These are phyloP conservation scores for Hyaloscypha hepaticicola DNA, from an alignment of 495 filamentous ascomycete genomes.

Conservation along the genomic window DNA sequence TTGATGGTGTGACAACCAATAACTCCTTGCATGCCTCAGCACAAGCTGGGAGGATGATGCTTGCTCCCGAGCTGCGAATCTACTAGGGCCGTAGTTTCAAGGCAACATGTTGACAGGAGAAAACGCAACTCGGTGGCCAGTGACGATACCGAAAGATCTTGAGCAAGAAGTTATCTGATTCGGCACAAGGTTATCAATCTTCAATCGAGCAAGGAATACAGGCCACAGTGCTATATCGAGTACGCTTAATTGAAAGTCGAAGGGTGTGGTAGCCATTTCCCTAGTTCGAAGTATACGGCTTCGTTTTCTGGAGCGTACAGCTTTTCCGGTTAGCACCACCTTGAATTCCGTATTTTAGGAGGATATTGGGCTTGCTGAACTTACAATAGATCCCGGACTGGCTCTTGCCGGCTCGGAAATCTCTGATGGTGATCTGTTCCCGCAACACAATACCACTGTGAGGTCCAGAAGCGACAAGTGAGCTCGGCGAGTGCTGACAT, in stretches of 20 bases:
- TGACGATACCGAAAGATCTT: constrained; percentile 35
- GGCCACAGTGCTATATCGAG: constrained; percentile 41
- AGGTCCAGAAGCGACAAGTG: background rate
- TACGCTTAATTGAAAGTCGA: constrained; percentile 45
- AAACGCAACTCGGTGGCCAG: background rate
- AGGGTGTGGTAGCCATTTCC: constrained; percentile 34
- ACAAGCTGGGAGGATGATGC: constrained; percentile 27
- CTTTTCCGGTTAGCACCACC: background rate
- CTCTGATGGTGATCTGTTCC: constrained; percentile 1
- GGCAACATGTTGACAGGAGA: background rate
- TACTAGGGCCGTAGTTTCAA: background rate
- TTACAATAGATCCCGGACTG: constrained; percentile 9
- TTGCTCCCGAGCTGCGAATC: constrained; percentile 26
- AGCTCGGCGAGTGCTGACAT: background rate
- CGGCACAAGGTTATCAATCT: constrained; percentile 41
- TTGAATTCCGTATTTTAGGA: background rate
- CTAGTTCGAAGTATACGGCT: constrained; percentile 34
- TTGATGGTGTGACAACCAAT: background rate
- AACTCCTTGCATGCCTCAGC: background rate
- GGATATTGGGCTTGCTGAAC: background rate
- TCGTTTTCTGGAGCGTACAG: constrained; percentile 35
- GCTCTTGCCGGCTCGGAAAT: constrained; percentile 3
- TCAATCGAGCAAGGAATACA: constrained; percentile 24
- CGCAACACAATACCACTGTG: background rate
- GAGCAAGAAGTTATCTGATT: constrained; percentile 41